Conservation (phyloP, 345 rosid species). For the Eutrema japonicum region DNA sequence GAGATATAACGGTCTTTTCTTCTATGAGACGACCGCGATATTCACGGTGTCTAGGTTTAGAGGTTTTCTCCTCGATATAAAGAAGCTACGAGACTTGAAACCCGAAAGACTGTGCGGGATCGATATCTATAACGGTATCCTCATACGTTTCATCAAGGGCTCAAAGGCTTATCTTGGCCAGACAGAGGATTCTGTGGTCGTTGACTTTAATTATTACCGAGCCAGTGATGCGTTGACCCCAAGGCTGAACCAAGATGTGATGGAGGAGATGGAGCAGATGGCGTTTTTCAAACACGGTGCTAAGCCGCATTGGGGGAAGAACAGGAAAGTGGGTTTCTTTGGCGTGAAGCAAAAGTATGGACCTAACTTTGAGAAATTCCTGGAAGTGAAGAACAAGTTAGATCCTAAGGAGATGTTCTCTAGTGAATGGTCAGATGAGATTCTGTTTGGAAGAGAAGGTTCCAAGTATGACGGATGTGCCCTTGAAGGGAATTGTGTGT, state of each 20-base stretch:
- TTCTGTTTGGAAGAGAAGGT: constrained; percentile 54
- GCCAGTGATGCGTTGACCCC: constrained; percentile 63
- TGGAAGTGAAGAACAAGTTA: constrained; percentile 61
- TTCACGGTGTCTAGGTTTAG: constrained; percentile 55
- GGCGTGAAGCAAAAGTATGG: constrained; percentile 64
- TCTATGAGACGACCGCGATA: constrained; percentile 77
- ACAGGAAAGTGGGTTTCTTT: constrained; percentile 67
- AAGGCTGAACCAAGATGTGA: constrained; percentile 67
- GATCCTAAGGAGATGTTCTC: constrained; percentile 75
- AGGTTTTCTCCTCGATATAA: constrained; percentile 63
- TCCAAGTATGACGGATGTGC: constrained; percentile 70
- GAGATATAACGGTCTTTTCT: constrained; percentile 69
- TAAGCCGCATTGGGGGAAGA: constrained; percentile 90
- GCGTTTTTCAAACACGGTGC: constrained; percentile 82
- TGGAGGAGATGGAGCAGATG: constrained; percentile 93
- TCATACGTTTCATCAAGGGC: constrained; percentile 76
- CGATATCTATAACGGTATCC: constrained; percentile 69
- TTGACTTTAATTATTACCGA: constrained; percentile 84
- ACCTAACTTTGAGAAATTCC: constrained; percentile 48
- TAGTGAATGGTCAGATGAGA: constrained; percentile 79
- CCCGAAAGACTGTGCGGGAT: constrained; percentile 68
- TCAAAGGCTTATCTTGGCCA: constrained; percentile 82
- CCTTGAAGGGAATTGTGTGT: constrained; percentile 80
- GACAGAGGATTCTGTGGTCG: constrained; percentile 69
- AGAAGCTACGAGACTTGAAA: constrained; percentile 63